phyloP scores from a whole-genome alignment of 306 rosid genomes.

The Medicago ruthenica region DNA sequence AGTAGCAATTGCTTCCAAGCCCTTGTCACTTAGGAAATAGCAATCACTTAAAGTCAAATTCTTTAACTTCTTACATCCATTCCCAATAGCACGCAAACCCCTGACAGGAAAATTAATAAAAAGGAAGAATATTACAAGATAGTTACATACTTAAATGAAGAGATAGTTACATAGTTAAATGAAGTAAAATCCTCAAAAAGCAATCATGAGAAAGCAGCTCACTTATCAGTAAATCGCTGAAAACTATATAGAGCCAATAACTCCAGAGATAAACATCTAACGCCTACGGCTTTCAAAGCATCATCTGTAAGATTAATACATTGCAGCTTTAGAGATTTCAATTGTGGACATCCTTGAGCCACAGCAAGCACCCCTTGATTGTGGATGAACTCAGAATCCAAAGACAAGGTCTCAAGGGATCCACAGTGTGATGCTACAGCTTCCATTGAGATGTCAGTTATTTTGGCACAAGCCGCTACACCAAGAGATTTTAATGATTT shows the following conservation, averaged over 20 bases:
- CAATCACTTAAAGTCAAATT: conserved; percentile 87
- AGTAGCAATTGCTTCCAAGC: conserved; percentile 88
- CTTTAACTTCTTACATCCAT: conserved; percentile 89
- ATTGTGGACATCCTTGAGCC: conserved; percentile 74
- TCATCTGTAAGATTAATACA: conserved; percentile 88
- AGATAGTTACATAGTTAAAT: conserved; percentile 4
- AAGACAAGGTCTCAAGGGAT: conserved; percentile 70
- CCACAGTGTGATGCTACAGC: conserved; percentile 78
- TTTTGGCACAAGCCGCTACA: conserved; percentile 88
- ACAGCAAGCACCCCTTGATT: conserved; percentile 82
- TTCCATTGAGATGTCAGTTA: conserved; percentile 79
- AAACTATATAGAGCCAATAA: conserved; percentile 81
- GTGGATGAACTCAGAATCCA: conserved; percentile 88
- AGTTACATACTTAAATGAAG: conserved; percentile 19
- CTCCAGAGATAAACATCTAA: conserved; percentile 66
- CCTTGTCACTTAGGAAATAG: conserved; percentile 82
- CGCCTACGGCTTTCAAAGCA: conserved; percentile 83
- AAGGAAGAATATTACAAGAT: conserved; percentile 4
- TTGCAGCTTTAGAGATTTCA: conserved; percentile 86
- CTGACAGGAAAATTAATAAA: conserved; percentile 50
- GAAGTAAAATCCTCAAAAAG: conserved; percentile 24
- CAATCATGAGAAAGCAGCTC: conserved; percentile 42
- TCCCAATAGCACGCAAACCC: conserved; percentile 79
- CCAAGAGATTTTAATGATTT: conserved; percentile 83
- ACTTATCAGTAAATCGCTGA: conserved; percentile 89